phyloP scores from a whole-genome alignment of 768 basidiomycete genomes.

The Lanmaoa pseudosensibilis region DNA sequence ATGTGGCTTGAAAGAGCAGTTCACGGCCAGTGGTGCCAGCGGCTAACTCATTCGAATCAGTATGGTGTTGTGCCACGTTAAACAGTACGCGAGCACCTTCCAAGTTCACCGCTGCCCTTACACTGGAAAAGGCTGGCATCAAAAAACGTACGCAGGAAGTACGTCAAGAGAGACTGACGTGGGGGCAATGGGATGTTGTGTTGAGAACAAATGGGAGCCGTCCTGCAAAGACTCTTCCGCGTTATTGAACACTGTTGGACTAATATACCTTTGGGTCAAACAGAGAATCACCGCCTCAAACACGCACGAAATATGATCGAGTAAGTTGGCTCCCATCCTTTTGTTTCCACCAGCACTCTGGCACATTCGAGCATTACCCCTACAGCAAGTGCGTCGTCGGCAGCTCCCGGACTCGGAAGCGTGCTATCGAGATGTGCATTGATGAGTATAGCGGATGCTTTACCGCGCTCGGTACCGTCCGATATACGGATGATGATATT shows the following conservation, averaged over 20 bases:
- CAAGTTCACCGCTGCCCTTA: constrained; percentile 85
- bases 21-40: constrained; percentile 87
- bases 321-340: constrained; percentile 70
- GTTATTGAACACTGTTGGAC: constrained; percentile 79
- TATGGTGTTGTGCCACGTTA: not conserved
- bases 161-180: constrained; percentile 49
- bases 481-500: constrained; percentile 90
- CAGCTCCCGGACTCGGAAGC: constrained; percentile 83
- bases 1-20: constrained; percentile 93
- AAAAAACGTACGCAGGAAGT: not conserved
- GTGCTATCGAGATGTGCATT: constrained; percentile 92
- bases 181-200: constrained; percentile 73
- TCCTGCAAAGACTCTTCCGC: constrained; percentile 96
- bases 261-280: not conserved
- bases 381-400: constrained; percentile 85
- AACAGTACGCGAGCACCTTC: constrained; percentile 54
- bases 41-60: constrained; percentile 42
- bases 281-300: not conserved
- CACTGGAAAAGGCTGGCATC: constrained; percentile 41
- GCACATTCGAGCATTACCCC: constrained; percentile 92
- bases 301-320: constrained; percentile 80
- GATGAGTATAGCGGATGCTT: constrained; percentile 81
- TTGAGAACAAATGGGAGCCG: constrained; percentile 90
- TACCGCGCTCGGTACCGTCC: constrained; percentile 66
- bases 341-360: constrained; percentile 66